phyloP scores from a whole-genome alignment of 2,329 filamentous ascomycete species.

The Aureobasidium sp. region DNA sequence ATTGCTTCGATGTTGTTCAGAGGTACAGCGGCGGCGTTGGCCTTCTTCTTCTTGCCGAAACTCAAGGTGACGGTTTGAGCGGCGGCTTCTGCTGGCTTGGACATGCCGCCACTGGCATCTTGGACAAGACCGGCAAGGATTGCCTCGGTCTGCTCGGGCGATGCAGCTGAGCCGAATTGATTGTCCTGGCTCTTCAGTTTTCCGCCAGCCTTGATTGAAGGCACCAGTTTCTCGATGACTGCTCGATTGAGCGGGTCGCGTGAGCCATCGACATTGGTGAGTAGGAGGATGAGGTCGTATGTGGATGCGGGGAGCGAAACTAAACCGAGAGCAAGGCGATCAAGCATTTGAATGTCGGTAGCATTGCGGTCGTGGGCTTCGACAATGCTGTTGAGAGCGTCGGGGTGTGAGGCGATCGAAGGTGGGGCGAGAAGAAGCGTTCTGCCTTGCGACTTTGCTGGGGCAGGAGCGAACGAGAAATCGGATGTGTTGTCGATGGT shows the following conservation, averaged over 20 bases:
- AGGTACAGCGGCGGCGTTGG: conserved; percentile 35
- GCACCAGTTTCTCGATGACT: conserved; percentile 62
- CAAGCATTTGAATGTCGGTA: conserved; percentile 95
- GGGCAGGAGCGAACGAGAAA: conserved; percentile 24
- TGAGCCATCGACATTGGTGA: conserved; percentile 68
- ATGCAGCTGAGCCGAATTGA: conserved; percentile 40
- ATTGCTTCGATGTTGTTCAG: conserved; percentile 29
- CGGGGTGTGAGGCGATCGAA: conserved; percentile 78
- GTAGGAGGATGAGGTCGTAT: conserved; percentile 79
- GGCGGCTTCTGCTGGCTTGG: conserved; percentile 46
- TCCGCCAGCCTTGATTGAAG: conserved; percentile 63
- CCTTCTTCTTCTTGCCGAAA: conserved; percentile 53
- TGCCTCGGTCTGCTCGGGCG: conserved; percentile 62
- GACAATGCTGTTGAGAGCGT: conserved; percentile 65
- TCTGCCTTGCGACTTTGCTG: conserved; percentile 39
- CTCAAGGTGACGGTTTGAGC: conserved; percentile 43
- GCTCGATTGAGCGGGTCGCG: conserved; percentile 60
- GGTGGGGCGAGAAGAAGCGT: conserved; percentile 86
- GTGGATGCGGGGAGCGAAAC: conserved; percentile 67
- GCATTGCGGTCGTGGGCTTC: conserved; percentile 63
- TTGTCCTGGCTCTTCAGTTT: conserved; percentile 64
- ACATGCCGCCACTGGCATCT: conserved; percentile 56
- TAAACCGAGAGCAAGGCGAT: conserved; percentile 76
- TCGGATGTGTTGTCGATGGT: conserved; percentile 34
- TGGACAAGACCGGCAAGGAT: conserved; percentile 71